phyloP scores from a whole-genome alignment of 2,329 filamentous ascomycete species.

The Exophiala sideris region DNA sequence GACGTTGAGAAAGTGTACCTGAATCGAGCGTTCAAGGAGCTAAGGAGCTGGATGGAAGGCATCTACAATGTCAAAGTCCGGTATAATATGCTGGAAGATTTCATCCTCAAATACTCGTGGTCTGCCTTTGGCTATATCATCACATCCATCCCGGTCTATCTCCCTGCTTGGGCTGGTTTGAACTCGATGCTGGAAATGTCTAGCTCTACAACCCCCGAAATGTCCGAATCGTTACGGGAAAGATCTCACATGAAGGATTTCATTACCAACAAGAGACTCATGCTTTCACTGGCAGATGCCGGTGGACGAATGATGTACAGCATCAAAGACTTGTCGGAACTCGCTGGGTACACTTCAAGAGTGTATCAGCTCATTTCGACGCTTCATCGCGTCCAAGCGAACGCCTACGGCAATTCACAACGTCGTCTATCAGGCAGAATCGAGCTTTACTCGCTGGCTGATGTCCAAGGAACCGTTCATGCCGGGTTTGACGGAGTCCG shows the following conservation, averaged over 20 bases:
- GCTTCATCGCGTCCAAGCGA: slow-evolving; percentile 85
- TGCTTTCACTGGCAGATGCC: slow-evolving; percentile 94
- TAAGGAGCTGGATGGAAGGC: slow-evolving; percentile 96
- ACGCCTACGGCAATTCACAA: slow-evolving; percentile 72
- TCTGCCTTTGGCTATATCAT: slow-evolving; percentile 95
- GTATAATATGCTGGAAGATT: slow-evolving; percentile 98
- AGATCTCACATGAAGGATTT: slow-evolving; percentile 94
- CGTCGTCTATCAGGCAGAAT: slow-evolving; percentile 49
- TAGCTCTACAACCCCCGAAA: slow-evolving; percentile 24
- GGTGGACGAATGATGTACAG: slow-evolving; percentile 99
- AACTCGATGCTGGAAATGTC: slow-evolving; percentile 64
- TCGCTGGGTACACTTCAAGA: slow-evolving; percentile 92
- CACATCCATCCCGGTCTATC: slow-evolving; percentile 86
- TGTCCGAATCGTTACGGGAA: slow-evolving; percentile 57
- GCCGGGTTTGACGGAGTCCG: slow-evolving; percentile 93
- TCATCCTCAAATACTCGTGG: slow-evolving; percentile 98
- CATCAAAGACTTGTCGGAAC: slow-evolving; percentile 94
- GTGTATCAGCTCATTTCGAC: slow-evolving; percentile 96
- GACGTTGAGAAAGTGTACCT: slow-evolving; percentile 93
- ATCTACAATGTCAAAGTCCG: slow-evolving; percentile 97
- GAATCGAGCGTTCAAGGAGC: slow-evolving; percentile 84
- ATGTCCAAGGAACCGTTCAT: slow-evolving; percentile 90
- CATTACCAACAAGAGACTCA: slow-evolving; percentile 97
- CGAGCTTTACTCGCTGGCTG: slow-evolving; percentile 83
- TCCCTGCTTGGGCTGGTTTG: slow-evolving; percentile 88